Percentiles rank a stretch among this genome's conserved stretches.
These are phyloP conservation scores for Arthrobotrys conoides DNA, from an alignment of 2,329 filamentous ascomycete species.

Conservation along the genomic window DNA sequence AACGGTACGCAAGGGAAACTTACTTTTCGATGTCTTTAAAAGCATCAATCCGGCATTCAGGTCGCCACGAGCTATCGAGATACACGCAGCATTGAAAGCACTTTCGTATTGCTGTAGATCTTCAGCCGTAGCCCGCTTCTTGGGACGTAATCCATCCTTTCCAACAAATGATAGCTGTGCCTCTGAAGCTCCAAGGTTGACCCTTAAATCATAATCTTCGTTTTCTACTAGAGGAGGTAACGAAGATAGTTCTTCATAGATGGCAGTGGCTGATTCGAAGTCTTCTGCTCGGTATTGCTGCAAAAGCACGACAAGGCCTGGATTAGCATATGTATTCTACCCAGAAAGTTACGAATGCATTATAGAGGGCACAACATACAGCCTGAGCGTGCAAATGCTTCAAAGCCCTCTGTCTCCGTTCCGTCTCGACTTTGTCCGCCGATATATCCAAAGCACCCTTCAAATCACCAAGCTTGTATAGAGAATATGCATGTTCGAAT, in stretches of 20 bases:
- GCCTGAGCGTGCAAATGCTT: constrained; percentile 72
- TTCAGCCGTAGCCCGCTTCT: constrained; percentile 73
- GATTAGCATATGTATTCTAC: not conserved
- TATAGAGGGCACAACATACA: constrained; percentile 64
- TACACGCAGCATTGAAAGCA: constrained; percentile 84
- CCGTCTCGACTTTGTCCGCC: constrained; percentile 60
- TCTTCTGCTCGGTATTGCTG: constrained; percentile 80
- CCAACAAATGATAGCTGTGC: constrained; percentile 81
- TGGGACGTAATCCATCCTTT: constrained; percentile 70
- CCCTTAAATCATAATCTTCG: constrained; percentile 81
- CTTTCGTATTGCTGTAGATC: constrained; percentile 84
- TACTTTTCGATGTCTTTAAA: constrained; percentile 76
- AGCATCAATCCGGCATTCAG: constrained; percentile 76
- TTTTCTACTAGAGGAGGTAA: constrained; percentile 70
- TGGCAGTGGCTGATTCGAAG: constrained; percentile 76
- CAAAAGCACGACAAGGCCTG: not conserved
- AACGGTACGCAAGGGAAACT: not conserved
- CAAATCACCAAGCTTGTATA: constrained; percentile 83
- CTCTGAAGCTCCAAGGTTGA: constrained; percentile 80
- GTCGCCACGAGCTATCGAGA: constrained; percentile 78
- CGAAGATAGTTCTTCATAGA: constrained; percentile 75
- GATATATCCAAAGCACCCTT: constrained; percentile 74
- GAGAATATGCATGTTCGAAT: constrained; percentile 83
- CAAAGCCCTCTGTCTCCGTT: constrained; percentile 67
- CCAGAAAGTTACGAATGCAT: not conserved